phyloP scores from a whole-genome alignment of 1,139 yeast genomes.

The Geotrichum histeridarum region DNA sequence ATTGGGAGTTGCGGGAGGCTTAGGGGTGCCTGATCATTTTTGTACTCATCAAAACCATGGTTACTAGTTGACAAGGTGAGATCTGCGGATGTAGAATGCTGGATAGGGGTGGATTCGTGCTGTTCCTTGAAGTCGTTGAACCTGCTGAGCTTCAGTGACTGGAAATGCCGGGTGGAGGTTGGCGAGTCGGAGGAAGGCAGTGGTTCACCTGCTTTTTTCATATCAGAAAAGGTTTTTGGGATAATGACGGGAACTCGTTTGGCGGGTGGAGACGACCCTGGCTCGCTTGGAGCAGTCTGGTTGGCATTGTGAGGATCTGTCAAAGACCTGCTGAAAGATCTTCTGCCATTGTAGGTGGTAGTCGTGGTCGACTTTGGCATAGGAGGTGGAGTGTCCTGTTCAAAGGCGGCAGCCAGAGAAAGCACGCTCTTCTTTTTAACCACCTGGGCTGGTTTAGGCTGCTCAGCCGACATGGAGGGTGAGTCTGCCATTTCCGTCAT shows the following conservation, averaged over 20 bases:
- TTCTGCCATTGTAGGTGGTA: too few relatives aligned
- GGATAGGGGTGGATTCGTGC: not conserved
- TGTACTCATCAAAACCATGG: conserved; percentile 1
- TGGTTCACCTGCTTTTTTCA: conserved; percentile 15
- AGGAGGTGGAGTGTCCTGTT: conserved; percentile 6
- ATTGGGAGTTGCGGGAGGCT: not conserved
- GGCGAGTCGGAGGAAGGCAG: not conserved
- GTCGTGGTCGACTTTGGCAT: not conserved
- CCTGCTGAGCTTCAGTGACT: conserved; percentile 11
- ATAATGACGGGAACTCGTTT: conserved; percentile 13
- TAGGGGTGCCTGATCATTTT: not conserved
- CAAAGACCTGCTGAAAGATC: not conserved
- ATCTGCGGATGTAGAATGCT: not conserved
- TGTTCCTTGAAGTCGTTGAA: conserved; percentile 14
- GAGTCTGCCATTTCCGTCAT: not conserved
- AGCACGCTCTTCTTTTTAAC: conserved; percentile 1
- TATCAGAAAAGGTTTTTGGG: conserved; percentile 15
- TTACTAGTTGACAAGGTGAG: not conserved
- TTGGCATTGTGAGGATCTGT: not conserved
- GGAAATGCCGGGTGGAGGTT: conserved; percentile 1
- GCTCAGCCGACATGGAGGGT: not conserved
- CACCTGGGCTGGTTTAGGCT: not conserved
- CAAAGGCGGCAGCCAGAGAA: conserved; percentile 9
- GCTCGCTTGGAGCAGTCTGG: not conserved
- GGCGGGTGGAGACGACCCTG: not conserved